Evolutionary conservation across 139 green algal genomes (phyloP).

Genomic region (Micractinium sp.): DNA sequence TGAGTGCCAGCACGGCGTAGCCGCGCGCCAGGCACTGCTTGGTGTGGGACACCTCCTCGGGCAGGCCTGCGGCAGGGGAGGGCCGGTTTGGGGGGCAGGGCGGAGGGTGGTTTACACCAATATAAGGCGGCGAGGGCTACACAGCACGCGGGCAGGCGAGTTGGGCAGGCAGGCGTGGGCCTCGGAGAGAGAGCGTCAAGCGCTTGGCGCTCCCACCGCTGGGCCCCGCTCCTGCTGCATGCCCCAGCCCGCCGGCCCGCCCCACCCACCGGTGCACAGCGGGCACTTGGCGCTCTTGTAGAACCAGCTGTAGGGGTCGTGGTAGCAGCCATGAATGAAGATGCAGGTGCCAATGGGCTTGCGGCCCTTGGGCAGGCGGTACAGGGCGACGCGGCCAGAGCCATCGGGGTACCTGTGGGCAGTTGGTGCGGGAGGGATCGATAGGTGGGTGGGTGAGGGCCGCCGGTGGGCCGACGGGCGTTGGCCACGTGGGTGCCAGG

Average conservation of each 20-base stretch:
- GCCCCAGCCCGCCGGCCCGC: too few species aligned
- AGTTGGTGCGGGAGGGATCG: neutral
- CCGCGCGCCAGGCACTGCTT: constrained; percentile 35
- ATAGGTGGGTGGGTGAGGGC: too few species aligned
- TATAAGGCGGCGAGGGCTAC: neutral
- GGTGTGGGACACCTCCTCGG: constrained; percentile 25
- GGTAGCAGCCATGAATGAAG: constrained; percentile 14
- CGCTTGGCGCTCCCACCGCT: neutral
- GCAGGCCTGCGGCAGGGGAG: neutral
- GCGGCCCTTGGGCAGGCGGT: neutral
- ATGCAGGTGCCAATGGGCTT: constrained; percentile 1
- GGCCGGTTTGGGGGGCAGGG: neutral
- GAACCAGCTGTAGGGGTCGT: constrained; percentile 20
- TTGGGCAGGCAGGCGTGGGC: neutral
- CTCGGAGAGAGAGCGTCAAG: neutral
- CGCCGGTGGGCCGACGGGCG: too few species aligned
- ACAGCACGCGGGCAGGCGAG: neutral
- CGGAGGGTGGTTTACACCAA: too few species aligned
- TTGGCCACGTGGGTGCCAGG: too few species aligned
- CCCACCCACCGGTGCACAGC: neutral
- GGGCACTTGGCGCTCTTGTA: constrained; percentile 15
- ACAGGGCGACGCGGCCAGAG: neutral
- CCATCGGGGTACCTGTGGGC: neutral
- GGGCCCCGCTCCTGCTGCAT: neutral
- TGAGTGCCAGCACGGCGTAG: constrained; percentile 30